Conservation (phyloP, 441 rosid species). For the Adansonia madagascariensis region DNA sequence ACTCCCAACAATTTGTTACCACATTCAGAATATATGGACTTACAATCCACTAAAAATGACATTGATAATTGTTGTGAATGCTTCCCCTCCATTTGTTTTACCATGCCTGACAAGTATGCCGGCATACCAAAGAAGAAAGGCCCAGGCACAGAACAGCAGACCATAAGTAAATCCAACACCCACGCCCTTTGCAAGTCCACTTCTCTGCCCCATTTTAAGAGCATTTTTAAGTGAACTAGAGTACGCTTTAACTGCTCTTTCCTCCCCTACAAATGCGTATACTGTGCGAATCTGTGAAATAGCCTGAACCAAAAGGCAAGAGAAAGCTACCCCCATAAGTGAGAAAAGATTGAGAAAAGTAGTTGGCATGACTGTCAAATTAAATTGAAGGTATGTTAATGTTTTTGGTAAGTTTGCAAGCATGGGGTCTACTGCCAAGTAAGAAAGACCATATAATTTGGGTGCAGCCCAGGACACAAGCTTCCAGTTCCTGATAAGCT, state of each 20-base stretch:
- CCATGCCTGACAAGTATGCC: constrained; percentile 73
- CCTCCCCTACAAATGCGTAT: constrained; percentile 79
- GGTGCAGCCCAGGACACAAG: not conserved
- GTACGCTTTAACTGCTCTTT: constrained; percentile 60
- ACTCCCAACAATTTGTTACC: not conserved
- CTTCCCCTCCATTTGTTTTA: constrained; percentile 69
- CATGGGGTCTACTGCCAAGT: not conserved
- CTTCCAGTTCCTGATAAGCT: not conserved
- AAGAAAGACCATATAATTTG: not conserved
- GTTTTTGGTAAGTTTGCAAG: not conserved
- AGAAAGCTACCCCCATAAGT: not conserved
- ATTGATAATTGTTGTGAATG: constrained; percentile 79
- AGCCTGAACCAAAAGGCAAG: constrained; percentile 39
- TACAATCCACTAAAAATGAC: constrained; percentile 90
- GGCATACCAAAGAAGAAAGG: constrained; percentile 80
- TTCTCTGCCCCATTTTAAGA: constrained; percentile 60
- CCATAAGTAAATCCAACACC: constrained; percentile 77
- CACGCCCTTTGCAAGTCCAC: constrained; percentile 75
- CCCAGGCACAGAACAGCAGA: constrained; percentile 76
- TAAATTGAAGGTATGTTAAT: not conserved
- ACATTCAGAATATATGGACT: constrained; percentile 30
- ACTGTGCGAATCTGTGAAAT: constrained; percentile 79
- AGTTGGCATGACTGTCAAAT: not conserved
- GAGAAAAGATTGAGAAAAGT: not conserved
- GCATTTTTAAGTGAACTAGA: constrained; percentile 58